Conservation (phyloP, 2,329 filamentous ascomycete species). For the Beauveria australis region DNA sequence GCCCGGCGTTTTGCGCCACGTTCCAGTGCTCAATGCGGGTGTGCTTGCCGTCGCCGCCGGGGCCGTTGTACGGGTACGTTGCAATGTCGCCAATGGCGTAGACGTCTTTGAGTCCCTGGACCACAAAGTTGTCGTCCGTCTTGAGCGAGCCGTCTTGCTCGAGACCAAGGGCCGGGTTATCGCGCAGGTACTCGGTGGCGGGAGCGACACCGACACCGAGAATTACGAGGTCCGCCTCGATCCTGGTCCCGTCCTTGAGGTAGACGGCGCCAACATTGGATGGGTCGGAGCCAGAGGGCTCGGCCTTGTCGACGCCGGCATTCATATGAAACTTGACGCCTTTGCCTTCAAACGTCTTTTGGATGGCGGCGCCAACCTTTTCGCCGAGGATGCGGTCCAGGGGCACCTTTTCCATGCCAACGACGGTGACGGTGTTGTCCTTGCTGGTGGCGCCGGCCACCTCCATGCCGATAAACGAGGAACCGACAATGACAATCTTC, state of each 20-base stretch:
- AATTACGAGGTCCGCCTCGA: constrained; percentile 84
- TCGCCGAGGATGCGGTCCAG: constrained; percentile 80
- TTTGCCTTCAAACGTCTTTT: constrained; percentile 69
- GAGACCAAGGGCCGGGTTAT: constrained; percentile 61
- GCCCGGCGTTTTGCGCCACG: constrained; percentile 88
- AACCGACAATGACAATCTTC: constrained; percentile 87
- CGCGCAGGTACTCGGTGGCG: constrained; percentile 71
- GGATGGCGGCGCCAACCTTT: constrained; percentile 73
- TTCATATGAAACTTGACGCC: constrained; percentile 83
- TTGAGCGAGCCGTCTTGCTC: constrained; percentile 79
- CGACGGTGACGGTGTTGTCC: constrained; percentile 74
- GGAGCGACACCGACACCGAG: constrained; percentile 85
- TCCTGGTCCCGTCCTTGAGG: constrained; percentile 75
- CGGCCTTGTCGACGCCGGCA: constrained; percentile 75
- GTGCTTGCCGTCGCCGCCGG: constrained; percentile 64
- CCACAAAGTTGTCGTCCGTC: constrained; percentile 71
- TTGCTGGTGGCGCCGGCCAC: constrained; percentile 75
- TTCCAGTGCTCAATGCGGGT: constrained; percentile 97
- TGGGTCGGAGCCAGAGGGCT: constrained; percentile 57
- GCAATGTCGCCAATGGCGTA: constrained; percentile 95
- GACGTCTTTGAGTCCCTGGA: constrained; percentile 70
- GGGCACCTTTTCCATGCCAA: constrained; percentile 82
- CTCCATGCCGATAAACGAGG: constrained; percentile 97
- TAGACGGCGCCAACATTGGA: constrained; percentile 71
- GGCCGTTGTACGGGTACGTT: constrained; percentile 87